Evolutionary conservation across 108 stramenopile species (phyloP).

Genomic region (Licmophora abbreviata): DNA sequence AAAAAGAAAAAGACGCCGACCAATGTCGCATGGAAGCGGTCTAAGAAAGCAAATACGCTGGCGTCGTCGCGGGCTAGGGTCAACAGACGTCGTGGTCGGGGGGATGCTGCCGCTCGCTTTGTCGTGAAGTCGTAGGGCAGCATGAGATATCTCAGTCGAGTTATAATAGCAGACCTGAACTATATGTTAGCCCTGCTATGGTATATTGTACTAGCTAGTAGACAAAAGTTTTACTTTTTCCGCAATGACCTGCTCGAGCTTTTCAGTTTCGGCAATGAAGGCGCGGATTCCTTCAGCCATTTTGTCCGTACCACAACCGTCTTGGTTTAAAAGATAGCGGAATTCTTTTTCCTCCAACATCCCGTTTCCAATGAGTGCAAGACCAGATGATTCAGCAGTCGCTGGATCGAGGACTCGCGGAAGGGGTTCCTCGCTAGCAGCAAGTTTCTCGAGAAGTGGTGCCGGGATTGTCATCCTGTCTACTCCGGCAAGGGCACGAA

Average conservation of each 20-base stretch:
- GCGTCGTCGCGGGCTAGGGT: background rate
- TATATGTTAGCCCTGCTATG: no score
- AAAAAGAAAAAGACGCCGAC: constrained; percentile 2
- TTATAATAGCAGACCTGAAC: no score
- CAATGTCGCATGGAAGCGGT: constrained; percentile 25
- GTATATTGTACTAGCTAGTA: no score
- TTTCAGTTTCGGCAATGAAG: constrained; percentile 78
- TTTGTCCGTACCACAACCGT: constrained; percentile 90
- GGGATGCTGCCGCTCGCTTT: background rate
- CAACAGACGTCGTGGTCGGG: background rate
- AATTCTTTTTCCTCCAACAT: constrained; percentile 45
- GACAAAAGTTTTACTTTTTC: no score
- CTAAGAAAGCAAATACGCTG: constrained; percentile 8
- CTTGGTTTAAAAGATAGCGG: no score
- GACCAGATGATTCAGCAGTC: constrained; percentile 39
- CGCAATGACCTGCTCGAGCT: constrained; percentile 75
- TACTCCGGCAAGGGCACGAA: constrained; percentile 72
- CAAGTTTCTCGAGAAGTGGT: constrained; percentile 51
- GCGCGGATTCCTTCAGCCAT: constrained; percentile 88
- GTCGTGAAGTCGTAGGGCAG: background rate
- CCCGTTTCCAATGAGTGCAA: constrained; percentile 18
- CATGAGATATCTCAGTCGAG: no score
- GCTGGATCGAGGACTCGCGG: constrained; percentile 26
- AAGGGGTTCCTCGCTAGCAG: constrained; percentile 17
- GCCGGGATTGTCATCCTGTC: constrained; percentile 87